Evolutionary conservation across 2,329 filamentous ascomycete genomes (phyloP).

Genomic region (Mycogone perniciosa): DNA sequence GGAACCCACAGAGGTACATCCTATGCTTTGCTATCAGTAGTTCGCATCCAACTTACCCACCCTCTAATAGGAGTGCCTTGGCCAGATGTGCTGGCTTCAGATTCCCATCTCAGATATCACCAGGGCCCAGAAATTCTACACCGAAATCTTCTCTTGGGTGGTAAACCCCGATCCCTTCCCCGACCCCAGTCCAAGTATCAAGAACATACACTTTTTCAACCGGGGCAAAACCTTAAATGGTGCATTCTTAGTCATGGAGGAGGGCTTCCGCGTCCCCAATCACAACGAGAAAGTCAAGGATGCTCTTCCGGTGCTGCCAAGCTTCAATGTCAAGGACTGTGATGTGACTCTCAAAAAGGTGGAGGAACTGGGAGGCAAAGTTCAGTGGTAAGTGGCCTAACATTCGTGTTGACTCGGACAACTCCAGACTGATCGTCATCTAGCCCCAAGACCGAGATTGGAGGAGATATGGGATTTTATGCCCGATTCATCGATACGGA

Average conservation of each 20-base stretch:
- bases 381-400: conserved; percentile 27
- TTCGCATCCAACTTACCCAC: not conserved
- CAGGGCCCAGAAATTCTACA: conserved; percentile 33
- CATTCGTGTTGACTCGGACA: not conserved
- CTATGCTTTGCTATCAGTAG: not conserved
- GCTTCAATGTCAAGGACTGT: conserved; percentile 28
- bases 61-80: conserved; percentile 12
- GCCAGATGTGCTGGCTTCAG: conserved; percentile 34
- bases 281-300: conserved; percentile 18
- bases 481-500: conserved; percentile 33
- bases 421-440: conserved; percentile 4
- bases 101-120: conserved; percentile 30
- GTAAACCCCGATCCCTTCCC: conserved; percentile 18
- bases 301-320: conserved; percentile 27
- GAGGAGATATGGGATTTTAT: conserved; percentile 28
- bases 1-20: not conserved
- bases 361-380: conserved; percentile 26
- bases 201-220: conserved; percentile 29
- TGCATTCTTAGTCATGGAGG: conserved; percentile 29
- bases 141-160: conserved; percentile 30
- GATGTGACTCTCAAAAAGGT: conserved; percentile 26
- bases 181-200: conserved; percentile 18
- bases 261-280: conserved; percentile 23
- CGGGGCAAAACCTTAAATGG: conserved; percentile 27
- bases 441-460: conserved; percentile 32